A percentile compares a stretch with the other conserved stretches of the same genome.
phyloP scores from a whole-genome alignment of 345 rosid genomes.

The Salix exigua region DNA sequence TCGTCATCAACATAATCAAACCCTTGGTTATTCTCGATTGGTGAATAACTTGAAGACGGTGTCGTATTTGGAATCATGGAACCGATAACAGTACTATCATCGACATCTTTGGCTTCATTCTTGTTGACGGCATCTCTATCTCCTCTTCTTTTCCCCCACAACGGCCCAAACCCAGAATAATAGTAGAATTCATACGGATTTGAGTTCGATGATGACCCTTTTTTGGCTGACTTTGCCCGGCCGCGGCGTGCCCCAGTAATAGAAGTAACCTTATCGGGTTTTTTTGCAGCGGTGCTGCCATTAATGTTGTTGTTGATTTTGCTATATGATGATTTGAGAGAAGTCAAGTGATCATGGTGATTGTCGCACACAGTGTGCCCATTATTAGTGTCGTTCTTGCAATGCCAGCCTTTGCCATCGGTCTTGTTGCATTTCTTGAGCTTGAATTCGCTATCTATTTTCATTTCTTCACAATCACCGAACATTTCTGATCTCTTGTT shows the following conservation, averaged over 20 bases:
- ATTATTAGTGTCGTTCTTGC: constrained; percentile 19
- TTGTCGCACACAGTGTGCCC: constrained; percentile 26
- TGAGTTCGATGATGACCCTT: constrained; percentile 29
- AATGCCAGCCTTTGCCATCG: constrained; percentile 32
- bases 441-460: constrained; percentile 14
- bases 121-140: constrained; percentile 19
- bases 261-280: constrained; percentile 8
- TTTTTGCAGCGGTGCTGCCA: neutral
- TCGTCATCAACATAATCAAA: constrained; percentile 40
- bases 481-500: constrained; percentile 5
- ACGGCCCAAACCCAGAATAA: constrained; percentile 92
- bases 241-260: constrained; percentile 33
- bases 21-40: constrained; percentile 24
- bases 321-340: constrained; percentile 26
- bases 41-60: constrained; percentile 19
- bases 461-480: constrained; percentile 14
- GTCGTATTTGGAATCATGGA: constrained; percentile 15
- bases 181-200: constrained; percentile 79
- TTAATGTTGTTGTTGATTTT: constrained; percentile 4
- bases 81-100: neutral
- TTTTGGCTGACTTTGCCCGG: constrained; percentile 38
- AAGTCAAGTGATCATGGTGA: constrained; percentile 27
- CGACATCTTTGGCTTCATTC: constrained; percentile 1
- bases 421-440: constrained; percentile 23
- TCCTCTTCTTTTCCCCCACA: constrained; percentile 70